These are phyloP conservation scores for Ogataea allantospora DNA, from an alignment of 805 yeast genomes.

Conservation along the genomic window DNA sequence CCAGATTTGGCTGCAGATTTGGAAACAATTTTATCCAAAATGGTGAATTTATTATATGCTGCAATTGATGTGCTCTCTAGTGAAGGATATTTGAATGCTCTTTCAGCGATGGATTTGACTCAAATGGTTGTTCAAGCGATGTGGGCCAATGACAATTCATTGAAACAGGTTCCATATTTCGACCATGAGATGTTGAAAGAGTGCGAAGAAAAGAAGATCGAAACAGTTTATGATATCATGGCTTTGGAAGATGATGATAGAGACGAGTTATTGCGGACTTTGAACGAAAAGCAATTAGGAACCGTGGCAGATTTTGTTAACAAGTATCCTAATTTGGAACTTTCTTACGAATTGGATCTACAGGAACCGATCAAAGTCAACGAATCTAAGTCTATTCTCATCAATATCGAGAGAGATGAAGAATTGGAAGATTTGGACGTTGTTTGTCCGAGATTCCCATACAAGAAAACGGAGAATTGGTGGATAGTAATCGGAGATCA, in stretches of 20 bases:
- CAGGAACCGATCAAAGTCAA: conserved; percentile 40
- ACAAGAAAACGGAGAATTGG: conserved; percentile 67
- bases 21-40: conserved; percentile 45
- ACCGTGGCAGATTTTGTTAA: conserved; percentile 87
- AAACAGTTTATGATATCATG: conserved; percentile 77
- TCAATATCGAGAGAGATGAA: conserved; percentile 68
- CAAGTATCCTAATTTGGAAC: conserved; percentile 82
- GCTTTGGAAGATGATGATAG: conserved; percentile 64
- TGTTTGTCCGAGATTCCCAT: conserved; percentile 58
- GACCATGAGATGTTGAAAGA: conserved; percentile 46
- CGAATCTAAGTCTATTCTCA: conserved; percentile 45
- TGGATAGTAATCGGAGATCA: conserved; percentile 84
- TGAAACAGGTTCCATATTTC: conserved; percentile 79
- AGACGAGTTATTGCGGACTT: conserved; percentile 56
- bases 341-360: conserved; percentile 50
- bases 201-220: conserved; percentile 55
- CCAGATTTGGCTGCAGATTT: conserved; percentile 62
- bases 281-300: conserved; percentile 46
- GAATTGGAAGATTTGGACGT: conserved; percentile 65
- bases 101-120: conserved; percentile 79
- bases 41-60: conserved; percentile 57
- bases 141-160: conserved; percentile 77
- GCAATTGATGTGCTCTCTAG: conserved; percentile 74
- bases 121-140: conserved; percentile 88
- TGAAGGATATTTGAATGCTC: conserved; percentile 76